Conservation (phyloP, 768 basidiomycete species). For the Xerocomus potaroensis region DNA sequence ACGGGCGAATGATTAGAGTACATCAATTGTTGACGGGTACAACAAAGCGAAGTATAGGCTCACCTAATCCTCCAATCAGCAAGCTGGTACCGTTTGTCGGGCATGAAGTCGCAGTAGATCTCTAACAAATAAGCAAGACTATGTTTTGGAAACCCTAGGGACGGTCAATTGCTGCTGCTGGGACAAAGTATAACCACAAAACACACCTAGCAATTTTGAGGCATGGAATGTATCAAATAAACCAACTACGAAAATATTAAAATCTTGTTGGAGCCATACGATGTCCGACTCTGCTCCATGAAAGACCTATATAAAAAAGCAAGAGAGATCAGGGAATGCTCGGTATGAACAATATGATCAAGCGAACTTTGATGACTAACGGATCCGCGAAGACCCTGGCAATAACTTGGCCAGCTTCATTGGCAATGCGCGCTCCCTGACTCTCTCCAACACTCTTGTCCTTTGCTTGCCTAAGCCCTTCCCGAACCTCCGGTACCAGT, state of each 20-base stretch:
- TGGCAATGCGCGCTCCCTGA: constrained; percentile 16
- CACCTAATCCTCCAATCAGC: constrained; percentile 97
- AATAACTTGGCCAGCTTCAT: constrained; percentile 45
- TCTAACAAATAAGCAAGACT: constrained; percentile 80
- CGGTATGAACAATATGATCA: not conserved
- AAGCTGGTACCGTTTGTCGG: constrained; percentile 94
- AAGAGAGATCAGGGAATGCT: not conserved
- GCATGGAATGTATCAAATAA: constrained; percentile 98
- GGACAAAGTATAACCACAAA: not conserved
- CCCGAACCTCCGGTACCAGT: constrained; percentile 55
- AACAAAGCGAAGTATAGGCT: constrained; percentile 12
- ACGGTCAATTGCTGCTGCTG: not conserved
- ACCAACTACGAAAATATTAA: constrained; percentile 89
- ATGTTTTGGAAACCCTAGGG: constrained; percentile 73
- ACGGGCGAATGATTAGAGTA: not conserved
- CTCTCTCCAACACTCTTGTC: constrained; percentile 8
- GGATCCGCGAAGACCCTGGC: constrained; percentile 66
- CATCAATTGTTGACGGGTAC: not conserved
- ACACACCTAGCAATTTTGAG: constrained; percentile 71
- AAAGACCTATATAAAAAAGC: constrained; percentile 85
- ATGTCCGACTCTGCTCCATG: constrained; percentile 96
- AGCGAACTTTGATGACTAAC: constrained; percentile 71
- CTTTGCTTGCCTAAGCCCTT: constrained; percentile 69
- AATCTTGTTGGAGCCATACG: constrained; percentile 94
- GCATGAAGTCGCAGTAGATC: constrained; percentile 83